Percentiles rank a stretch among this genome's conserved stretches.
These are phyloP conservation scores for Pseudogymnoascus sp. DNA, from an alignment of 2,329 filamentous ascomycete species.

Conservation along the genomic window DNA sequence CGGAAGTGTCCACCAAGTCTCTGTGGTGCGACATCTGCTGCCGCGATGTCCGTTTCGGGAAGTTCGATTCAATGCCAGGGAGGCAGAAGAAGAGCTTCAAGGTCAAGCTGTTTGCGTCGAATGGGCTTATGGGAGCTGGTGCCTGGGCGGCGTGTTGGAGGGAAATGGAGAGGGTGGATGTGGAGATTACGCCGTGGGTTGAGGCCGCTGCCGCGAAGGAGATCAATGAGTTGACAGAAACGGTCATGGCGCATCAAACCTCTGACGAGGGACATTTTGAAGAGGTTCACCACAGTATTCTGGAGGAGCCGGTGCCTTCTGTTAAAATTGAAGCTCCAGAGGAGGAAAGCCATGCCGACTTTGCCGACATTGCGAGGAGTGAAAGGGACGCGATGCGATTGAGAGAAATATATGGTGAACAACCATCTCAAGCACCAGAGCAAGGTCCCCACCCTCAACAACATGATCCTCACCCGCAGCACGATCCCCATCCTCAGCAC, in stretches of 20 bases:
- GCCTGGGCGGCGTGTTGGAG: conserved; percentile 93
- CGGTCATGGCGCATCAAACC: conserved; percentile 4
- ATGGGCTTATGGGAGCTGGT: conserved; percentile 84
- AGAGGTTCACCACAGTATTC: background rate
- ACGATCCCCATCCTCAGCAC: background rate
- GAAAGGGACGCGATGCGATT: conserved; percentile 43
- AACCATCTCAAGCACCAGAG: conserved; percentile 26
- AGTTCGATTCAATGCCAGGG: conserved; percentile 14
- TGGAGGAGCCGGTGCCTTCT: conserved; percentile 13
- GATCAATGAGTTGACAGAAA: conserved; percentile 9
- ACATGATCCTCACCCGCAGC: background rate
- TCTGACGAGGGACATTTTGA: background rate
- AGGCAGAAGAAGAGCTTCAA: conserved; percentile 47
- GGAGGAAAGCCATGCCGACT: conserved; percentile 45
- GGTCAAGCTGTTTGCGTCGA: conserved; percentile 88
- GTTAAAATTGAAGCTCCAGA: conserved; percentile 50
- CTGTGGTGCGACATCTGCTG: conserved; percentile 30
- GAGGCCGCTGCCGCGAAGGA: conserved; percentile 52
- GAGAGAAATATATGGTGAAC: conserved; percentile 48
- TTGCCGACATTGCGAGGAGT: conserved; percentile 38
- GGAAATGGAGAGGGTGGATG: conserved; percentile 98
- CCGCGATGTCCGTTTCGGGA: conserved; percentile 26
- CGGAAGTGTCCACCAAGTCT: background rate
- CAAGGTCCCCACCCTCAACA: conserved; percentile 28
- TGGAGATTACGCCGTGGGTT: conserved; percentile 76